Base-by-base conservation (phyloP, 768 basidiomycete species). In the Leccinum sublutescens region DNA sequence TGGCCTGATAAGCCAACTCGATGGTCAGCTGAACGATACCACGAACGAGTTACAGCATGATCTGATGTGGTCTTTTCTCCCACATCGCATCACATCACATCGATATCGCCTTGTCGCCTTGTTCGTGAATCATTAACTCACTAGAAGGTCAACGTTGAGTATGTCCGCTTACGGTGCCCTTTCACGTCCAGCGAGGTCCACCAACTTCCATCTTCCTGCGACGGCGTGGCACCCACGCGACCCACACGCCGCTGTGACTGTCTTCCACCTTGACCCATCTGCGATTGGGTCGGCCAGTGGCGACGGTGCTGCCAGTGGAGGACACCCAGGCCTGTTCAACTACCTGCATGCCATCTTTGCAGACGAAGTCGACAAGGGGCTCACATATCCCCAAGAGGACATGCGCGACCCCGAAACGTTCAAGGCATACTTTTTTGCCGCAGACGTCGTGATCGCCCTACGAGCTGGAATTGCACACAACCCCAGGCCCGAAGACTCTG, bases 341-440 rank as follows among this genome's bases (percentile, higher is more conserved):
- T 82, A 87, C 66, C 80, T 92, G 15, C 80, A 80, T 62, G 40
- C 59, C 33, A 76, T 85, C 23, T 95, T 96, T 72, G 82, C 84
- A n/a, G 77, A 79, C 54, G 91, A 89, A 65, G 78, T 96, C 12
- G 86, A 85, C 57, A 82, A 82, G 50, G 95, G 95, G 1, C 66
- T 77, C 62, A 93, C 94, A 7, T 96, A 95, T 72, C 93, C 94
- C 1, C 94, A 95, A 73, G 90, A 93, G 73, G 81, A 80, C 45
- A 75, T 80, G 17, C 76, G 79, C 54, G 74, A 77, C 6, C 77
- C 79, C 23, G 73, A 81, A 33, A 75, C 79, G 3, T 97, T 95
- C 73, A 82, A 80, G 58, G 76, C 79, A 10, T 93, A 93, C 72
- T 95, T 89, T 74, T 91, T 91, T 66, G 82, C 84, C 1, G 87